Evolutionary conservation across 2,329 filamentous ascomycete genomes (phyloP), one percentile per base, ranked within the genome.

Genomic region (Aureobasidium namibiae): DNA sequence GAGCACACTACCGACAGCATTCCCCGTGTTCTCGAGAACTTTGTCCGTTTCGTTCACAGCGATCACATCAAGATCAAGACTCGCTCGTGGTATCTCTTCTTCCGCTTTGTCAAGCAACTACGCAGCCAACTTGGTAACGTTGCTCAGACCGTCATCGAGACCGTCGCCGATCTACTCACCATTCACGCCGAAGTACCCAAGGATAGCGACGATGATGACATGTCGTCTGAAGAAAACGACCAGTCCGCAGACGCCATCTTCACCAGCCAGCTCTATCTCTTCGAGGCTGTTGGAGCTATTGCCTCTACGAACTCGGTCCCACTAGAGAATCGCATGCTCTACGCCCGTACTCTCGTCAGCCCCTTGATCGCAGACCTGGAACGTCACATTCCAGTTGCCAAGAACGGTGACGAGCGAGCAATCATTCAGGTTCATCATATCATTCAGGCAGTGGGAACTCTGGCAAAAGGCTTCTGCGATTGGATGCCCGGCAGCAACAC

Each of bases 1-100:
- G 92, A 97, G 69, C 84, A 85, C 59, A 89, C 96, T 68, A 80
- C 85, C 31, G 80, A 87, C 23, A 86, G 90, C 62, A 95, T 97
- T 52, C 89, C 90, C 1, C 87, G 86, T 64, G 90, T 94, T 1
- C 80, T 99, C 42, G 91, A 96, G 68, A 91, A 88, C 69, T 97
- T 99, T 72, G 89, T 99, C 46, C 84, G 86, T 13, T 82, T 96
- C 49, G 89, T 94, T 3, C 95, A 97, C 68, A 90, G 95, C 69
- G 82, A 88, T 34, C 88, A 96, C 67, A 83, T 90, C 62, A 90
- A 91, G 67, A 88, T 99, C 63, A 89, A 90, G 67, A 88, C 88
- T 7, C 85, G 94, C 61, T 95, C 94, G 0, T 99, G 94, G 94
- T 99, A 97, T 72, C 82, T 99, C 1, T 96, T 99, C 76, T 88